Conservation (phyloP, 2,329 filamentous ascomycete species). For the Colletotrichum salicis region DNA sequence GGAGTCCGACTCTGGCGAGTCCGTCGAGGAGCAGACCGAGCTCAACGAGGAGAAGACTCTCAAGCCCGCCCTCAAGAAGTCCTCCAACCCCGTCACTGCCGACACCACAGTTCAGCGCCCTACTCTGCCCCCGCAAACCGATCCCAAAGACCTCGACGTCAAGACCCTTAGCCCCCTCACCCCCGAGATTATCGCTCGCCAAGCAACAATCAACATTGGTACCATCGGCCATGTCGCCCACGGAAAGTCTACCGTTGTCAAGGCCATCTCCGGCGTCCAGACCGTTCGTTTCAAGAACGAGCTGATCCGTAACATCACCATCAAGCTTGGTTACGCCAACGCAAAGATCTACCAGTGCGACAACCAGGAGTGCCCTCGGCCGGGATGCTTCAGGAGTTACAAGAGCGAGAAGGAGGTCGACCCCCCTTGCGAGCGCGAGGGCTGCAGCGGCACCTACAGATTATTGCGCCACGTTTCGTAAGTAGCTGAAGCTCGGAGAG, state of each 20-base stretch:
- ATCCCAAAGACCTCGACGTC: conserved; percentile 89
- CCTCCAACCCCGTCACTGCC: conserved; percentile 54
- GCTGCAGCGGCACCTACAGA: conserved; percentile 87
- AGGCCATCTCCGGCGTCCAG: conserved; percentile 98
- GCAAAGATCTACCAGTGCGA: conserved; percentile 99
- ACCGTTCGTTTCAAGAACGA: conserved; percentile 99
- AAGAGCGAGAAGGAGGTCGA: conserved; percentile 99
- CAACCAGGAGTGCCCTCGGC: conserved; percentile 88
- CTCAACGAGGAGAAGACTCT: conserved; percentile 69
- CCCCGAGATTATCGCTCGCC: conserved; percentile 95
- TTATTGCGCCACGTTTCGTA: conserved; percentile 92
- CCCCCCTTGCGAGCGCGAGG: conserved; percentile 92
- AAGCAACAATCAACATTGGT: conserved; percentile 99
- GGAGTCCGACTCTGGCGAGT: conserved; percentile 75
- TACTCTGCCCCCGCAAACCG: conserved; percentile 84
- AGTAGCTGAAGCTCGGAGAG: conserved; percentile 51
- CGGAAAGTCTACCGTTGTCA: conserved; percentile 98
- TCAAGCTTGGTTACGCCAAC: conserved; percentile 99
- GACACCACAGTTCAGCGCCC: conserved; percentile 66
- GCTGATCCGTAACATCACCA: conserved; percentile 98
- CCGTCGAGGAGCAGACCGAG: conserved; percentile 66
- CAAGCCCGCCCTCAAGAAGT: conserved; percentile 90
- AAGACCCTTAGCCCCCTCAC: conserved; percentile 84
- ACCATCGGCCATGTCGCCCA: conserved; percentile 99
- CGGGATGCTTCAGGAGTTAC: conserved; percentile 95